These are phyloP conservation scores for Aspergillus alliaceus DNA, from an alignment of 2,329 filamentous ascomycete genomes.

Conservation along the genomic window DNA sequence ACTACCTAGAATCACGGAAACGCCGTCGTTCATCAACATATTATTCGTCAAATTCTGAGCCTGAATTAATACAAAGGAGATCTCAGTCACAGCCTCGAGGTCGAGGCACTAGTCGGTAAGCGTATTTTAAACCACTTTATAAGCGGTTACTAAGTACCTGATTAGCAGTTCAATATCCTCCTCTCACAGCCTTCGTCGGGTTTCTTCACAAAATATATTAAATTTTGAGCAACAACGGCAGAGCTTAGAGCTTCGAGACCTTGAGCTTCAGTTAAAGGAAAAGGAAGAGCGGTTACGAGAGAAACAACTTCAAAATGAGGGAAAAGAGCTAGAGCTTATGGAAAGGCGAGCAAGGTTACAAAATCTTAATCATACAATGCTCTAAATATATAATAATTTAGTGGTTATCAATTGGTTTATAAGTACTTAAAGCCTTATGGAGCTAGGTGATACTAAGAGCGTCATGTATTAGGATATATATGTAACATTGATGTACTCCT, in stretches of 20 bases:
- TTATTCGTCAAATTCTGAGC: slow-evolving; percentile 1
- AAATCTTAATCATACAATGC: slow-evolving; percentile 1
- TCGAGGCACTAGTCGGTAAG: background rate
- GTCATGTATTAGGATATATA: too few species aligned
- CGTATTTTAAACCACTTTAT: background rate
- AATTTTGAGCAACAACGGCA: slow-evolving; percentile 1
- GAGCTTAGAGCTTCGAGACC: background rate
- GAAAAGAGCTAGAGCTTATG: slow-evolving; percentile 7
- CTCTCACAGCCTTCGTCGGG: background rate
- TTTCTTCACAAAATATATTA: background rate
- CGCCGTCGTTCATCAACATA: background rate
- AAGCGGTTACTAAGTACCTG: too few species aligned
- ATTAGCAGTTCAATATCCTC: background rate
- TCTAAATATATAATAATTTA: slow-evolving; percentile 1
- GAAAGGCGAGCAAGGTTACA: slow-evolving; percentile 1
- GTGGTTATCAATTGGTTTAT: background rate
- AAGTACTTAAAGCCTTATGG: slow-evolving; percentile 7
- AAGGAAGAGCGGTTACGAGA: background rate
- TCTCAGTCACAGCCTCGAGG: background rate
- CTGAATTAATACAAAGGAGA: too few species aligned
- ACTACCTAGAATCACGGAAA: slow-evolving; percentile 1
- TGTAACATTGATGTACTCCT: too few species aligned
- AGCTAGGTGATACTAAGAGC: too few species aligned
- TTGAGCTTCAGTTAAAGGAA: background rate
- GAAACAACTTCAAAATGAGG: too few species aligned